Evolutionary conservation across 2,329 filamentous ascomycete genomes (phyloP), one percentile per base, ranked within the genome.

Genomic region (Microsporum ferrugineum): DNA sequence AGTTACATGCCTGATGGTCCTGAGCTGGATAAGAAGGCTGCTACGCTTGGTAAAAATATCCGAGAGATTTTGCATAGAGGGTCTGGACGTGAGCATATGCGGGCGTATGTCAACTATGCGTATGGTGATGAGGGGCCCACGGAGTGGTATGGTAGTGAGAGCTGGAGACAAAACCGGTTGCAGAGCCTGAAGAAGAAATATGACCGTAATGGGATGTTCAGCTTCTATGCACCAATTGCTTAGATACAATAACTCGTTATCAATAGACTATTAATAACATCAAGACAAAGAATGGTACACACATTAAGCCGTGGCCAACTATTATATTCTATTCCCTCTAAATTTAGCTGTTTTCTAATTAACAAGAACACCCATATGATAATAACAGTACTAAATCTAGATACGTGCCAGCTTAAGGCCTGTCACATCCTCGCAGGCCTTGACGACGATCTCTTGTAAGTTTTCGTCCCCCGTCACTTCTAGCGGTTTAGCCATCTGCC

Each of bases 41-140:
- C 56, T 0, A 58, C 66, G 3, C 51, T 74, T 2, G 74, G 74
- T 0, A 63, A 65, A n/a, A 63, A 61, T 64, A 60, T 76, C 60
- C 65, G 73, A 31, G 63, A 69, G 17, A 65, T 71, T 29, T 61
- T 71, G 7, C 63, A 62, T 31, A 33, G 68, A 10, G 68, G 59
- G 0, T 68, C 59, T 57, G 68, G 66, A 0, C 55, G 47, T 1
- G 17, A 63, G 17, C 61, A 67, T 1, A 58, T 72, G 10, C 65
- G 64, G 39, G 64, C 68, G 2, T 72, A 72, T 59, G 67, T 72
- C 51, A 72, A 72, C 61, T 72, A 71, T 64, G 70, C 70, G 2
- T 66, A 66, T 43, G 70, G 70, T 1, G 63, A 67, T 12, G 72
- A 67, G 63, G 65, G 27, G 27, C 64, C 62, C 39, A 57, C 68